Conservation (phyloP, 257 asterid genomes). For the Penstemon newberryi region DNA sequence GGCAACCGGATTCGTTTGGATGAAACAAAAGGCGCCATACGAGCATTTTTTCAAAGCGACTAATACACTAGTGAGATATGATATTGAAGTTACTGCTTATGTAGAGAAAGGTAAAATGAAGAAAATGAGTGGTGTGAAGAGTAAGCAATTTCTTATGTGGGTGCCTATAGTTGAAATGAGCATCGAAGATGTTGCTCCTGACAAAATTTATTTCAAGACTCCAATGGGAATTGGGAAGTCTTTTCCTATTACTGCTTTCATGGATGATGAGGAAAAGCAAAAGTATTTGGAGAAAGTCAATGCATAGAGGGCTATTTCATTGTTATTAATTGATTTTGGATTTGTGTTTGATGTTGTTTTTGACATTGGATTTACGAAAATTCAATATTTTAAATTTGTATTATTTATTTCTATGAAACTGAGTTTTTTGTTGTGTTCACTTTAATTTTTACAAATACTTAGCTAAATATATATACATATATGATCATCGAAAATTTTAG, state of each 20-base stretch:
- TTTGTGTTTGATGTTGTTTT: too few relatives aligned
- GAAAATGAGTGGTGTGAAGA: slow-evolving; percentile 90
- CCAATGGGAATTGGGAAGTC: slow-evolving; percentile 84
- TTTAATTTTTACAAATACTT: too few relatives aligned
- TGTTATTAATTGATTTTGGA: too few relatives aligned
- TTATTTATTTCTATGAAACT: too few relatives aligned
- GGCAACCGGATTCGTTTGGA: slow-evolving; percentile 85
- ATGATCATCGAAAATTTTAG: too few relatives aligned
- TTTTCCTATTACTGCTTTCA: slow-evolving; percentile 72
- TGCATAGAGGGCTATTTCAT: too few relatives aligned
- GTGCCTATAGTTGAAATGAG: slow-evolving; percentile 93
- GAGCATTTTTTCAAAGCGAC: slow-evolving; percentile 65
- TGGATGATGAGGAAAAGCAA: slow-evolving; percentile 67
- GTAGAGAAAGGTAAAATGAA: slow-evolving; percentile 88
- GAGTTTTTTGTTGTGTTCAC: too few relatives aligned
- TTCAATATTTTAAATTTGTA: too few relatives aligned
- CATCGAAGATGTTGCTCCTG: slow-evolving; percentile 44
- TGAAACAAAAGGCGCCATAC: slow-evolving; percentile 83
- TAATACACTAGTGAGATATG: slow-evolving; percentile 70
- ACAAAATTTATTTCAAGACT: slow-evolving; percentile 77
- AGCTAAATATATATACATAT: too few relatives aligned
- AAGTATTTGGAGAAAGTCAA: slow-evolving; percentile 36
- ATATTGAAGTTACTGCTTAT: slow-evolving; percentile 72
- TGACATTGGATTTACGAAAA: too few relatives aligned
- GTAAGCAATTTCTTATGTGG: slow-evolving; percentile 86